Evolutionary conservation across 2,329 filamentous ascomycete genomes (phyloP), one percentile per base, ranked within the genome.

Genomic region (Orbilia javanica): DNA sequence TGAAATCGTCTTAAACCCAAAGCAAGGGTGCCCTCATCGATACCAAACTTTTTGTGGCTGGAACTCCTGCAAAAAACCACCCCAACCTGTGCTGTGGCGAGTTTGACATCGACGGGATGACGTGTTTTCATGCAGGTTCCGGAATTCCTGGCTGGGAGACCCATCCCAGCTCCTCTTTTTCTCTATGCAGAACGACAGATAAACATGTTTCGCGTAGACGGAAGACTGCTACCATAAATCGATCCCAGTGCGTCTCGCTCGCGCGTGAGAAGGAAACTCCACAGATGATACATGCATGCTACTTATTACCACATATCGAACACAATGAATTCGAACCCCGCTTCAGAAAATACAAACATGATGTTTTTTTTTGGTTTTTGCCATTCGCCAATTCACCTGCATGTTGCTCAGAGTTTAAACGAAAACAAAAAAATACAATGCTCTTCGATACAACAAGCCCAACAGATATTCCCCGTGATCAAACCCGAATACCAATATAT

Each of bases 61-160:
- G 63, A 29, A 53, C 29, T 65, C 42, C 50, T 42, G 39, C 20
- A 57, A n/a, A 18, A 20, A n/a, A n/a, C n/a, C 42, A 60, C 55
- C 55, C 52, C 15, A 52, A 46, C 29, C 18, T 77, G 74, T 77
- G 73, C 18, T 77, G 74, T 77, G 73, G 73, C 74, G 67, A 72
- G 67, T 72, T 72, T 72, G 73, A 71, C 63, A 57, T 78, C 65
- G 74, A 78, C 74, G 74, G 74, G 74, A 78, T 78, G 74, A 78
- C 74, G 74, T 68, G 74, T 78, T 78, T 64, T 64, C 55, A 57
- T 78, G 67, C 74, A 78, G 64, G 66, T 65, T 55, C 66, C 64
- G 50, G 60, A 65, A 64, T 69, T 22, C 55, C 31, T 25, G 52
- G 29, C 48, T 55, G 34, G 60, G 52, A 22, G 67, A 44, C 48